Evolutionary conservation across 2,329 filamentous ascomycete species (phyloP).

Genomic region (Pseudocercospora macadamiae): DNA sequence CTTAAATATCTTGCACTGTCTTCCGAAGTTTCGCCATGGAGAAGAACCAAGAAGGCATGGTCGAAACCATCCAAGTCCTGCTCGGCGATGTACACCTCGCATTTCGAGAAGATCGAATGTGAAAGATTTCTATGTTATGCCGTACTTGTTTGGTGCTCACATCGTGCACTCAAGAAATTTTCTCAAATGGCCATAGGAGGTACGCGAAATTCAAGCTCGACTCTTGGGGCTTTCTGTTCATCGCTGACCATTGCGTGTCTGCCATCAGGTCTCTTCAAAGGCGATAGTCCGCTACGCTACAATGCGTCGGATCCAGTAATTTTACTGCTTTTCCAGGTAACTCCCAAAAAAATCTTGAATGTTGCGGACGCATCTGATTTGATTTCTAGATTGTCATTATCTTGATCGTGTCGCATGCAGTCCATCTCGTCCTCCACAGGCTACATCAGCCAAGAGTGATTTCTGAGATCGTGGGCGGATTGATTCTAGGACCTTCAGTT

Average conservation of each 20-base stretch:
- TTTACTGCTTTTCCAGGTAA: slow-evolving; percentile 11
- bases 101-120: no score
- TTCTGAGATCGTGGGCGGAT: slow-evolving; percentile 10
- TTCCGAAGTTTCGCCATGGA: neutral
- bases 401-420: neutral
- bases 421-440: neutral
- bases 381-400: slow-evolving; percentile 7
- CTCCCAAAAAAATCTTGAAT: neutral
- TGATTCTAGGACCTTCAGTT: slow-evolving; percentile 8
- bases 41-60: neutral
- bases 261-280: neutral
- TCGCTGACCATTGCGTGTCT: neutral
- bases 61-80: neutral
- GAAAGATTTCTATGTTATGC: no score
- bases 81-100: no score
- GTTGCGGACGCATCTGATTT: neutral
- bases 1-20: no score
- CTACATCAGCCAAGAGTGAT: slow-evolving; percentile 10
- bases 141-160: no score
- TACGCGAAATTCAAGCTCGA: neutral
- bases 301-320: slow-evolving; percentile 11
- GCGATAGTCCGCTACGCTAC: neutral
- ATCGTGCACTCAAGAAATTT: no score
- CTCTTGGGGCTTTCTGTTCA: neutral
- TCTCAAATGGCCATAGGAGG: neutral